Conservation (phyloP, 495 filamentous ascomycete genomes). For the Oleoguttula mirabilis region DNA sequence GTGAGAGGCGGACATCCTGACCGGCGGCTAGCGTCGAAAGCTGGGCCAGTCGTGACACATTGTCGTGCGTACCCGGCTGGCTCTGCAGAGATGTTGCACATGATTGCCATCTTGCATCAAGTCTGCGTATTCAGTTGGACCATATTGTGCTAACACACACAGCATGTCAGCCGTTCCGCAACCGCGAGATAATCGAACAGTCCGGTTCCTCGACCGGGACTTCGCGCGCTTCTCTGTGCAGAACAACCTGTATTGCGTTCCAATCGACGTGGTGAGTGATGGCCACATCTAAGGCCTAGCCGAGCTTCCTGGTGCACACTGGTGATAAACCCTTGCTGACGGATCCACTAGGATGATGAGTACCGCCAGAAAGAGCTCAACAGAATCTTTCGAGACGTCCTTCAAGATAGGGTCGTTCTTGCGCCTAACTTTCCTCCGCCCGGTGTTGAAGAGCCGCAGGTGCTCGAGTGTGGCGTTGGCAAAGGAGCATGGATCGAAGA, state of each 20-base stretch:
- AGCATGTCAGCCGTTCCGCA: conserved; percentile 15
- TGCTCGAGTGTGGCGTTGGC: conserved; percentile 33
- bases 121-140: no score
- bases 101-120: no score
- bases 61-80: no score
- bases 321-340: no score
- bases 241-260: conserved; percentile 61
- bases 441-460: conserved; percentile 10
- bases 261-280: conserved; percentile 67
- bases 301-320: background rate
- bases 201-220: background rate
- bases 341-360: conserved; percentile 74
- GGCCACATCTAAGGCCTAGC: background rate
- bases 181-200: conserved; percentile 6
- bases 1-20: no score
- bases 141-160: no score
- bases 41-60: no score
- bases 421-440: conserved; percentile 32
- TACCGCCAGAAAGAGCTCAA: conserved; percentile 63
- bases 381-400: conserved; percentile 55
- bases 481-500: conserved; percentile 65
- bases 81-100: no score
- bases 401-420: conserved; percentile 68
- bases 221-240: conserved; percentile 43
- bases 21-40: no score